A percentile compares a stretch with the other conserved stretches of the same genome.
Conservation (phyloP, 768 basidiomycete genomes). For the Collybia sordida region DNA sequence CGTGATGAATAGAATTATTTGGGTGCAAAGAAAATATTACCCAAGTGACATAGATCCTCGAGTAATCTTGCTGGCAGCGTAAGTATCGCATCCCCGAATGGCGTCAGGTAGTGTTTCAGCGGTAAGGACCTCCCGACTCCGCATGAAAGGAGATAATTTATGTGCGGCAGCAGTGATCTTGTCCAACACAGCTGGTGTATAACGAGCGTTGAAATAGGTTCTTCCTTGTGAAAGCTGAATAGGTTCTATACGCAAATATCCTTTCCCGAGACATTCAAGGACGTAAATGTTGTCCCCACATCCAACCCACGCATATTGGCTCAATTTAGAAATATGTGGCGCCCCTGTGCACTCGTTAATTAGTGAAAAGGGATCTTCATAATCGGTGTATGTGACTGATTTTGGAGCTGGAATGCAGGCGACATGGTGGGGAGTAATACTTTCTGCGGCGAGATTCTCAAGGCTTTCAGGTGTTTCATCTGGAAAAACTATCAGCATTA, state of each 20-base stretch:
- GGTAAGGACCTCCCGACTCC: constrained; percentile 50
- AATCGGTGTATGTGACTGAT: constrained; percentile 72
- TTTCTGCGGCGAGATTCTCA: constrained; percentile 36
- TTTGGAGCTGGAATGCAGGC: constrained; percentile 51
- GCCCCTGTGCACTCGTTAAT: constrained; percentile 48
- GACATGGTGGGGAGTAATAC: constrained; percentile 19
- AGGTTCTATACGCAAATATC: constrained; percentile 64
- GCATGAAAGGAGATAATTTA: constrained; percentile 53
- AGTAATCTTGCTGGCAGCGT: constrained; percentile 54
- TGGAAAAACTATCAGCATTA: constrained; percentile 20
- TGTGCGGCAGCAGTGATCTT: constrained; percentile 39
- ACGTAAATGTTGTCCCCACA: constrained; percentile 73
- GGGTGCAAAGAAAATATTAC: constrained; percentile 28
- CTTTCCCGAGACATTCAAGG: constrained; percentile 71
- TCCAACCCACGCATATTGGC: constrained; percentile 73
- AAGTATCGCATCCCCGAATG: constrained; percentile 70
- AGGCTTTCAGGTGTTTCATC: constrained; percentile 54
- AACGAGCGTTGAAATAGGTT: constrained; percentile 47
- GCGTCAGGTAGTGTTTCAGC: constrained; percentile 59
- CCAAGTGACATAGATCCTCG: constrained; percentile 46
- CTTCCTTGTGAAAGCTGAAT: constrained; percentile 34
- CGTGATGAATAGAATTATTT: background rate
- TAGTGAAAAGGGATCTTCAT: constrained; percentile 71
- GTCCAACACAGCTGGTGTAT: constrained; percentile 51
- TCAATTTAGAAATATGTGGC: constrained; percentile 55